Base-by-base conservation (phyloP, 1,284 basidiomycete species). In the Paramarasmius palmivorus region DNA sequence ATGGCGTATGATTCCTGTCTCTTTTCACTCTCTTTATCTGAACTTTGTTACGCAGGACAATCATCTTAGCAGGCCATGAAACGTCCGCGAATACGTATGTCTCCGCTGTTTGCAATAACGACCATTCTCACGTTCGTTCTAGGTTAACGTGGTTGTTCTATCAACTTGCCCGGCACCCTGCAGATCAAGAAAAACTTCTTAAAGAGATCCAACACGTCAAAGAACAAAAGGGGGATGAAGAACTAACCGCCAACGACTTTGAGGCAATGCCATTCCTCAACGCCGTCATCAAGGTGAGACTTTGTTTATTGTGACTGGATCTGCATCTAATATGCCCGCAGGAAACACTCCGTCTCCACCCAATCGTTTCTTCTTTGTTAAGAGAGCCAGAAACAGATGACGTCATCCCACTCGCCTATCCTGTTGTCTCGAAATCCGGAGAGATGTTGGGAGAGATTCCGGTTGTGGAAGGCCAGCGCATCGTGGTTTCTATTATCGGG, bases 161-260 rank as follows among this genome's bases (percentile, higher is more conserved):
- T 42, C 68, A 71, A 48, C 61, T 71, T 8, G 57, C 63, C 6
- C 53, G 48, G 48, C 59, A 65, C 42, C 67, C 67, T 0, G 61
- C 65, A 34, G 62, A 65, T 35, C 69, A 72, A 51, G 53, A 57
- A 25, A 37, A 49, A 26, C 47, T 66, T 34, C 63, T 67, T n/a
- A 56, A 61, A 15, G 70, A 73, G 46, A 65, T 73, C 19, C 52
- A 42, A 20, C 51, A 51, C 4, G 52, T 60, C 26, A 62, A 65
- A 17, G 52, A 52, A 2, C 56, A 57, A 7, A 56, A 61, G n/a
- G 37, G 12, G 17, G 65, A 62, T 38, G 51, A 47, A 4, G 65
- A 68, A 23, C 61, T 68, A 45, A 62, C 56, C 23, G 57, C 64
- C 1, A 59, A 62, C 12, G 70, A 73, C 49, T 60, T 70, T 5